Base-by-base conservation (phyloP, 2,329 filamentous ascomycete species). In the Proliferodiscus dingleyae region DNA sequence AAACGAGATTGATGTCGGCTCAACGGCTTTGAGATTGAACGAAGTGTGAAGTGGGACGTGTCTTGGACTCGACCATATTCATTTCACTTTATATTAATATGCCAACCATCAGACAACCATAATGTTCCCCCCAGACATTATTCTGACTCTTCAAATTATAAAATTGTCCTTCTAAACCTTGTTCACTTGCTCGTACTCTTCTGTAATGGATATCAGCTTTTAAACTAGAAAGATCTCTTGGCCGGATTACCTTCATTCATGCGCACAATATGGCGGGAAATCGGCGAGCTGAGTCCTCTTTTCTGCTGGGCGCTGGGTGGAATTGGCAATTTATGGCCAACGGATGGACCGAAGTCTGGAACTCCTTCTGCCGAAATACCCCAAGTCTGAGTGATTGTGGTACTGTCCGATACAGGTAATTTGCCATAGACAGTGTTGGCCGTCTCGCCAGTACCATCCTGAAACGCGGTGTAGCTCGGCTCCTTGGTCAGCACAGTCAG, bases 241-340 rank as follows among this genome's bases (percentile, higher is more conserved):
- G 29, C 29, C 29, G 29, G n/a, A 10, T 32, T 15, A 32, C 29
- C 29, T 32, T 32, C 29, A 32, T 32, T 32, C 29, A 32, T 32
- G 29, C 29, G 29, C 29, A 32, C 29, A 32, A 32, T 32, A 32
- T 32, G 29, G 29, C 29, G 29, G 29, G 29, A 15, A 32, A 32
- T 32, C 29, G 29, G 29, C 29, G 13, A 10, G 29, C 29, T 32
- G 24, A 6, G 24, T 32, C 29, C 9, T 32, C n/a, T 32, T 10
- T 15, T 32, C 29, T 32, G 29, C 9, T 5, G 5, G 29, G 29
- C 29, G 15, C 29, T 32, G 29, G 29, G n/a, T 29, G 38, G 38
- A 41, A 41, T 41, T 4, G 38, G 38, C 38, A 41, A 29, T 41
- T 41, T 41, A 24, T 41, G 38, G 22, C 38, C 38, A 41, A 41